A percentile compares a stretch with the other conserved stretches of the same genome.
phyloP scores from a whole-genome alignment of 768 basidiomycete species.

The Boletus coccyginus region DNA sequence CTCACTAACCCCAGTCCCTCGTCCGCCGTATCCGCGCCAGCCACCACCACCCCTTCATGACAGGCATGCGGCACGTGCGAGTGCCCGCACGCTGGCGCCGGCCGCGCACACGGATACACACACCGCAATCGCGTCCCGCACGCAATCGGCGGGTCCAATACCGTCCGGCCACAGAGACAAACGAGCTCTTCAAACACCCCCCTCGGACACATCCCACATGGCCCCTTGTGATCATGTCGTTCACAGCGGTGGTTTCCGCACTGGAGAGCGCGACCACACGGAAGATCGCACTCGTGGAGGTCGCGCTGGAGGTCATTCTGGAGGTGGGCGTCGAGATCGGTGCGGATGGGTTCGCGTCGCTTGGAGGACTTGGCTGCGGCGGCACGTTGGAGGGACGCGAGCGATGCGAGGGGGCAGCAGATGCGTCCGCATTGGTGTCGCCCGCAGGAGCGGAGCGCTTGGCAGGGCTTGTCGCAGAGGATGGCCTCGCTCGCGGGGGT shows the following conservation, averaged over 20 bases:
- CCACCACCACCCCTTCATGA: constrained; percentile 58
- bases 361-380: constrained; percentile 56
- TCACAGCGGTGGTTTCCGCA: constrained; percentile 84
- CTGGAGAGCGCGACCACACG: constrained; percentile 67
- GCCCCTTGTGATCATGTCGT: constrained; percentile 75
- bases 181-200: constrained; percentile 91
- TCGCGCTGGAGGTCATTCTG: constrained; percentile 33
- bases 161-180: constrained; percentile 84
- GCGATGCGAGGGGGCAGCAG: constrained; percentile 85
- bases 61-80: constrained; percentile 74
- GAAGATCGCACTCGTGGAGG: constrained; percentile 83
- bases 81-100: constrained; percentile 79
- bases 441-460: constrained; percentile 77
- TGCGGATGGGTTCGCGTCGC: constrained; percentile 29
- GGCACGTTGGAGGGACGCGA: constrained; percentile 50
- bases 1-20: constrained; percentile 17
- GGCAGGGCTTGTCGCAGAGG: constrained; percentile 78
- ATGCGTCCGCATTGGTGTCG: constrained; percentile 79
- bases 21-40: constrained; percentile 24
- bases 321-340: constrained; percentile 17
- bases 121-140: constrained; percentile 84
- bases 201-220: constrained; percentile 79
- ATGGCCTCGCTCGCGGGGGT: constrained; percentile 57
- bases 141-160: constrained; percentile 83
- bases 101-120: constrained; percentile 71